phyloP scores from a whole-genome alignment of 306 rosid species.

The Astragalus glycyphyllos region DNA sequence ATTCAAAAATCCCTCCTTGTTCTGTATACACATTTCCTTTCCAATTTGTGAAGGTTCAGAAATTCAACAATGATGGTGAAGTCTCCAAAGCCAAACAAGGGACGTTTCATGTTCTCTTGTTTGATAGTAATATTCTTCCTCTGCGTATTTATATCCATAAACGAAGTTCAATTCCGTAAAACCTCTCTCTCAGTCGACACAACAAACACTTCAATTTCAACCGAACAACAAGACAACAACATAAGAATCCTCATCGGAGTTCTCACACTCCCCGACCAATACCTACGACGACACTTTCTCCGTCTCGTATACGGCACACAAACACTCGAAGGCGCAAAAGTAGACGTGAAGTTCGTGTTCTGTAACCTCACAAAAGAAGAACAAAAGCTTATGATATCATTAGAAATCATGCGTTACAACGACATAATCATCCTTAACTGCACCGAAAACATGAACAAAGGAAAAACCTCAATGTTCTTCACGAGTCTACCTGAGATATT shows the following conservation, averaged over 20 bases:
- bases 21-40: background rate
- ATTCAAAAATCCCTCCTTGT: background rate
- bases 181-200: conserved; percentile 43
- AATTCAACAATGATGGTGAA: conserved; percentile 34
- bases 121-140: conserved; percentile 67
- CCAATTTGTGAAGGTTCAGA: conserved; percentile 1
- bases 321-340: conserved; percentile 48
- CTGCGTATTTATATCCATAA: conserved; percentile 71
- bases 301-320: conserved; percentile 89
- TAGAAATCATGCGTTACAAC: conserved; percentile 83
- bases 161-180: conserved; percentile 61
- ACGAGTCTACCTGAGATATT: conserved; percentile 71
- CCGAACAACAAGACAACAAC: conserved; percentile 34
- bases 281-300: conserved; percentile 91
- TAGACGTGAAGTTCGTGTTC: conserved; percentile 87
- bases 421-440: conserved; percentile 89
- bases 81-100: conserved; percentile 46
- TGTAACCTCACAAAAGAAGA: conserved; percentile 94
- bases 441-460: conserved; percentile 92
- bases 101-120: conserved; percentile 56
- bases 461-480: conserved; percentile 85
- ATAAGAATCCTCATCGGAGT: conserved; percentile 79
- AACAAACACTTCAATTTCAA: conserved; percentile 9
- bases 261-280: conserved; percentile 91
- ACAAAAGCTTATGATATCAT: conserved; percentile 64